A percentile compares a stretch with the other conserved stretches of the same genome.
Evolutionary conservation across 78 protist species (phyloP).

Genomic region (Neovahlkampfia damariscottae): DNA sequence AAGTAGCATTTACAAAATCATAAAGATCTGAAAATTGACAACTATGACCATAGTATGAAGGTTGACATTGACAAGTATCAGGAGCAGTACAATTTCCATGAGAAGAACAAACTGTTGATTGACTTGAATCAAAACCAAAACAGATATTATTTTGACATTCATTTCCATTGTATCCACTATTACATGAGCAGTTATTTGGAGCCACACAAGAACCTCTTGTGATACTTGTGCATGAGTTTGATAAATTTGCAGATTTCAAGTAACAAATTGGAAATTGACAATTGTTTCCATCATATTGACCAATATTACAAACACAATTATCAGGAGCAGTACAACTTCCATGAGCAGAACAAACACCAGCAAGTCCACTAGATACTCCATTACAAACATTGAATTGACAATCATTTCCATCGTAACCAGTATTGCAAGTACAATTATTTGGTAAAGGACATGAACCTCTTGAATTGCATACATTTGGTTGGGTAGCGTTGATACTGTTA

Average conservation of each 20-base stretch:
- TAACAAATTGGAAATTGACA: background rate
- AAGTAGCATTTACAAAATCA: too few species aligned
- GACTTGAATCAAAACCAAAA: background rate
- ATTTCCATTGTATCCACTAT: background rate
- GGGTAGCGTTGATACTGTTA: background rate
- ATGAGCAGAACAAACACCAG: background rate
- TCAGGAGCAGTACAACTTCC: constrained; percentile 1
- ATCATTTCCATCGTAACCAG: background rate
- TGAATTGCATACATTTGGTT: background rate
- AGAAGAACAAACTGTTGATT: background rate
- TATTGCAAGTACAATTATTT: background rate
- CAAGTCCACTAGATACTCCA: background rate
- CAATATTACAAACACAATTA: background rate
- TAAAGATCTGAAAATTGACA: background rate
- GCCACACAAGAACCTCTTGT: background rate
- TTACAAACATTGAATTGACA: background rate
- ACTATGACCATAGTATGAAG: background rate
- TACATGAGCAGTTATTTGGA: background rate
- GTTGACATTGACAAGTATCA: background rate
- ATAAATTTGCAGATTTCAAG: too few species aligned
- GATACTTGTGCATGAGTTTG: too few species aligned
- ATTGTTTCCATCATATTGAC: background rate
- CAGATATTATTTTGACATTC: background rate
- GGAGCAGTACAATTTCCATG: background rate
- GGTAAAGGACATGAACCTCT: background rate